Base-by-base conservation (phyloP, 139 green algal species). In the Coelastrella sp. region DNA sequence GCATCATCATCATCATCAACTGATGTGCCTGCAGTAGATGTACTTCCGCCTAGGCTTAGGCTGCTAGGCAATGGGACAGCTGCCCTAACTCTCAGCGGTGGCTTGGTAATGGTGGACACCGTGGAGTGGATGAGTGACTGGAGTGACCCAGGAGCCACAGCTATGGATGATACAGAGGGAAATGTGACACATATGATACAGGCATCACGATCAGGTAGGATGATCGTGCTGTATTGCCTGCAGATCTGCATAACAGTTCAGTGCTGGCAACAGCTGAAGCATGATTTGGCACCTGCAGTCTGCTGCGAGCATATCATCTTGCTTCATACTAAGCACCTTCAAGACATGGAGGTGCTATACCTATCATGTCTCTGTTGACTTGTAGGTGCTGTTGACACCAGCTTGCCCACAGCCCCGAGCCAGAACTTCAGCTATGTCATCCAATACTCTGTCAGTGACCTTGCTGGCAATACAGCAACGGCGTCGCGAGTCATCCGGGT, bases 391-490 rank as follows among this genome's bases (percentile, higher is more conserved):
- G 89, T 90, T 8, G 79, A 84, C 17, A 92, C 86, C 27, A 86
- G 41, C 57, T 13, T 62, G 0, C 89, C 89, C 5, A 92, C 89
- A 6, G 27, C 59, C 13, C 51, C 83, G 0, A 69, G 48, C 43
- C n/a, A 19, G 15, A 3, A 63, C 0, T 88, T 85, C 37, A 59
- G 59, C 1, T 84, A 71, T 79, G 71, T 86, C 5, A 69, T 90
- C 27, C 77, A 86, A 60, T 90, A 90, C 25, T 37, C 74, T n/a
- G 86, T 90, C 5, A 34, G 78, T 5, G 89, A 92, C 40, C 43
- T 73, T 2, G 57, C 63, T 8, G 72, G 85, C 41, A 92, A 92
- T 60, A 51, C 71, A 2, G 89, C 62, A 7, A 63, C 85, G 0
- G 89, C 81, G 5, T 19, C 68, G 4, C 81, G 89, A 13, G 64